Percentiles rank a stretch among this genome's conserved stretches.
phyloP scores from a whole-genome alignment of 345 rosid genomes.

The Tarenaya hassleriana region DNA sequence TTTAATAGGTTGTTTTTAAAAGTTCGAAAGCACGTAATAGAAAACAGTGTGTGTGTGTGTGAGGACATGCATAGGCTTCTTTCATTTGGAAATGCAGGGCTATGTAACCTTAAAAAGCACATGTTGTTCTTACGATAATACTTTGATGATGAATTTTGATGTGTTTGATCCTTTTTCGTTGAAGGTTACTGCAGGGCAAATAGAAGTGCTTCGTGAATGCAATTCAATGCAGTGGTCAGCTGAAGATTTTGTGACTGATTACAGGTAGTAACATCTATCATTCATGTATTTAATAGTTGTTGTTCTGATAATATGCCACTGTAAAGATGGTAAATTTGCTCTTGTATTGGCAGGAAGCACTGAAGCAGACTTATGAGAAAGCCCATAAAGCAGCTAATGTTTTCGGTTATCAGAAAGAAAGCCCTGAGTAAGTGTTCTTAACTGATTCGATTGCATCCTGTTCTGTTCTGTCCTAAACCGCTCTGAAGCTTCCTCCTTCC shows the following conservation, averaged over 20 bases:
- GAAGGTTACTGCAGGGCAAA: conserved; percentile 98
- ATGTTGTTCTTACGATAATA: conserved; percentile 8
- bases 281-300: too few relatives aligned
- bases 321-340: not conserved
- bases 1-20: not conserved
- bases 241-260: conserved; percentile 90
- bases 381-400: conserved; percentile 88
- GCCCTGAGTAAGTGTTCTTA: conserved; percentile 73
- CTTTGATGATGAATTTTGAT: not conserved
- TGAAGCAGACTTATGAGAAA: conserved; percentile 86
- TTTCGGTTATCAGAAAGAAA: conserved; percentile 92
- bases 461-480: not conserved
- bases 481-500: not conserved
- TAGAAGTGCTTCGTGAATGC: conserved; percentile 83
- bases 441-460: not conserved
- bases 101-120: not conserved
- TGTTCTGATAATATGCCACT: too few relatives aligned
- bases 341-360: conserved; percentile 65
- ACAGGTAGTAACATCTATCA: conserved; percentile 51
- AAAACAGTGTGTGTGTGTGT: conserved; percentile 9
- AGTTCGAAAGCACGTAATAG: not conserved
- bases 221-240: conserved; percentile 92
- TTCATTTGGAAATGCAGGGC: not conserved
- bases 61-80: conserved; percentile 3
- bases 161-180: conserved; percentile 9